Evolutionary conservation across 306 rosid species (phyloP), one percentile per base, ranked within the genome.

Genomic region (Lotus japonicus): DNA sequence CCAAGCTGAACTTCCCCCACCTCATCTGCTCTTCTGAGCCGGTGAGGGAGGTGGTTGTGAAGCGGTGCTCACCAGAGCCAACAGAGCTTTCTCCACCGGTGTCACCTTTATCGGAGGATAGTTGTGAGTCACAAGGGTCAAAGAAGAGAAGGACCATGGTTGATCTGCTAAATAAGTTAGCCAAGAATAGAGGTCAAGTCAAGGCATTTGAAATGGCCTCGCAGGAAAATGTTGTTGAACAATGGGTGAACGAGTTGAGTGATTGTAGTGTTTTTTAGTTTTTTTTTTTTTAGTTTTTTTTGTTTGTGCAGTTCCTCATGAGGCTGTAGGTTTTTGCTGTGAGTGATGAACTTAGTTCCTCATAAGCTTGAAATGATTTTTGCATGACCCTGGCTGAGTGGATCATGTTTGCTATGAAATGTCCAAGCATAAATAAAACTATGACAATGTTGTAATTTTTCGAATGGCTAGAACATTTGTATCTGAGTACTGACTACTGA

Each of bases 1-100:
- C 95, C 0, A 88, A 88, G 71, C 83, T 88, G n/a, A 88, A 88
- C 70, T 88, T 85, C 23, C 89, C 89, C 1, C 75, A 76, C 5
- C 75, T 76, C n/a, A 42, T 42, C 3, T 13, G 46, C 36, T 5
- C 5, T 31, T 5, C 46, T 0, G n/a, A 42, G 46, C 46, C 46
- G 5, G 5, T 4, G n/a, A 11, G 12, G 1, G 13, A 3, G 46
- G 46, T 11, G 14, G 46, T 5, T 0, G 11, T 4, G 4, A 42
- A 42, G 46, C 46, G 46, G 13, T 9, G 46, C 46, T 11, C n/a
- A 11, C 46, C 46, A 3, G 13, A 42, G n/a, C 46, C 46, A 0
- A 0, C 36, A 1, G 7, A 5, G 36, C 0, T 31, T 31, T 31
- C 36, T 31, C 36, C 36, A 1, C 36, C 36, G 7, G 36, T 31